These are phyloP conservation scores for Dothidotthia symphoricarpi DNA, from an alignment of 2,329 filamentous ascomycete genomes.

Conservation along the genomic window DNA sequence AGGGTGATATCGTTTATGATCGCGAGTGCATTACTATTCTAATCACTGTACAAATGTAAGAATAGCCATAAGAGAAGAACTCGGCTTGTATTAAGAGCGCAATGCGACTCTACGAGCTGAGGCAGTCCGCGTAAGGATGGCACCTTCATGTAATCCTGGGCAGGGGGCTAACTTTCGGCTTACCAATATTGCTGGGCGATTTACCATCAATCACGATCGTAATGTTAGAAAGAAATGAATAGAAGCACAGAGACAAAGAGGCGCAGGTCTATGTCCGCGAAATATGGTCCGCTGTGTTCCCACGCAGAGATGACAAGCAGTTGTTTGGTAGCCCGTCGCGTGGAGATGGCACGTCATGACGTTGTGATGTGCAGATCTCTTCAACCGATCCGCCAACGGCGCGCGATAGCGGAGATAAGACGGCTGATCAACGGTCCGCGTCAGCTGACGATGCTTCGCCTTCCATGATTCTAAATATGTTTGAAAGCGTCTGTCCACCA, in stretches of 20 bases:
- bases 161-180: conserved; percentile 10
- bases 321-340: conserved; percentile 7
- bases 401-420: too few species aligned
- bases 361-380: conserved; percentile 10
- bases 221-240: background rate
- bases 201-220: conserved; percentile 5
- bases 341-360: conserved; percentile 13
- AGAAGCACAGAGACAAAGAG: background rate
- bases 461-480: too few species aligned
- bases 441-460: too few species aligned
- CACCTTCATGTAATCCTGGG: background rate
- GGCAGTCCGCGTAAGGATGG: conserved; percentile 3
- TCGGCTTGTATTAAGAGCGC: too few species aligned
- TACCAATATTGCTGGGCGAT: conserved; percentile 21
- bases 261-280: conserved; percentile 9
- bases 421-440: too few species aligned
- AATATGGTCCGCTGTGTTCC: conserved; percentile 16
- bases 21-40: conserved; percentile 19
- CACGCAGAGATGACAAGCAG: conserved; percentile 1
- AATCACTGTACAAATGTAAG: conserved; percentile 1
- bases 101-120: conserved; percentile 1
- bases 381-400: background rate
- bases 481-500: too few species aligned
- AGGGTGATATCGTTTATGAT: conserved; percentile 7
- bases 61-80: background rate